These are phyloP conservation scores for Hypoxylon fragiforme DNA, from an alignment of 495 filamentous ascomycete genomes.

Conservation along the genomic window DNA sequence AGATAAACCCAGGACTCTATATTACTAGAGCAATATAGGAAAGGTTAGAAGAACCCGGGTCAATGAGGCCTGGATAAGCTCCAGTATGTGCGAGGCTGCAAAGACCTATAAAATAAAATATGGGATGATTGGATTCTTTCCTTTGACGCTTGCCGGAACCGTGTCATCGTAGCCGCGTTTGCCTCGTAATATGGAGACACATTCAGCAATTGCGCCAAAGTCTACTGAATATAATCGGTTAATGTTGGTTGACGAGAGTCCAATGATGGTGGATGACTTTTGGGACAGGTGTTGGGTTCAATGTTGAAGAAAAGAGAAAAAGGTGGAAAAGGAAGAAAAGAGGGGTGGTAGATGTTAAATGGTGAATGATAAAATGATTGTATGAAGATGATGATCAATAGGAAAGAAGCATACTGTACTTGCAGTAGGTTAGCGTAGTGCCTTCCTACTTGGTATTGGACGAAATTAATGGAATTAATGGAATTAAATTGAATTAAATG, in stretches of 20 bases:
- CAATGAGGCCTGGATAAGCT: constrained; percentile 15
- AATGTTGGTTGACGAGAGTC: no score
- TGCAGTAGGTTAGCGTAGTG: no score
- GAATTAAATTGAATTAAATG: no score
- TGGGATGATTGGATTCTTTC: constrained; percentile 8
- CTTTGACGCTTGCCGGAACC: constrained; percentile 16
- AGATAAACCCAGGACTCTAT: neutral
- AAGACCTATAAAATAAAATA: constrained; percentile 11
- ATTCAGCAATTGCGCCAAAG: constrained; percentile 12
- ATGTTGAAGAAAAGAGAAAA: no score
- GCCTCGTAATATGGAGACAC: constrained; percentile 12
- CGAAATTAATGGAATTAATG: no score
- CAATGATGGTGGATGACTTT: neutral
- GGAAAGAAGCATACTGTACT: no score
- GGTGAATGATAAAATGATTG: no score
- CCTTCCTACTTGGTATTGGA: no score
- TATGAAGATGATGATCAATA: no score
- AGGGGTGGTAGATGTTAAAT: neutral
- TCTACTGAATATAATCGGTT: constrained; percentile 8
- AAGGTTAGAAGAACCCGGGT: constrained; percentile 2
- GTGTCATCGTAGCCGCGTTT: constrained; percentile 29
- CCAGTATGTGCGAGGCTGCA: constrained; percentile 11
- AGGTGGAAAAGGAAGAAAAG: neutral
- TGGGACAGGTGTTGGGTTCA: no score
- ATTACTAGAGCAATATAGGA: neutral